A percentile compares a stretch with the other conserved stretches of the same genome.
Conservation (phyloP, 495 filamentous ascomycete genomes). For the Penicilliopsis zonata region DNA sequence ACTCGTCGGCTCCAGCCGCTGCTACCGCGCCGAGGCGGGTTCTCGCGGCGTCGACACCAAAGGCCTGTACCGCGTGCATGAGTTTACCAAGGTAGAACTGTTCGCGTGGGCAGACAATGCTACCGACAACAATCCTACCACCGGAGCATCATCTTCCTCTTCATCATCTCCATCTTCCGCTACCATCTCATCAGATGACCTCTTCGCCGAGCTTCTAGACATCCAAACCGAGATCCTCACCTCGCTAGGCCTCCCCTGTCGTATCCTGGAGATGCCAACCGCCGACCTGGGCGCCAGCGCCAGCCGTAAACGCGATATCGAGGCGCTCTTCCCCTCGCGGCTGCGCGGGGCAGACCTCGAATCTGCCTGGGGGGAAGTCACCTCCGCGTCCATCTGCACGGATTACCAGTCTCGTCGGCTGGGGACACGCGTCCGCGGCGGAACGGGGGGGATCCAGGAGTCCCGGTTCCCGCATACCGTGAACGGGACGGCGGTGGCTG, state of each 20-base stretch:
- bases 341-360: slow-evolving; percentile 39
- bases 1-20: slow-evolving; percentile 69
- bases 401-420: slow-evolving; percentile 87
- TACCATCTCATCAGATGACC: slow-evolving; percentile 27
- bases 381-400: slow-evolving; percentile 79
- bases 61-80: slow-evolving; percentile 95
- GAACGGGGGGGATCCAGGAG: slow-evolving; percentile 16
- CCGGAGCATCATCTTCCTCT: too few species aligned
- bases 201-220: slow-evolving; percentile 73
- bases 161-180: background rate
- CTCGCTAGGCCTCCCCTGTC: slow-evolving; percentile 68
- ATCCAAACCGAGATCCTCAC: slow-evolving; percentile 76
- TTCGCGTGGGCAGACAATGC: slow-evolving; percentile 65
- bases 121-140: too few species aligned
- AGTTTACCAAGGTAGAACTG: slow-evolving; percentile 97
- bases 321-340: slow-evolving; percentile 84
- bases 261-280: slow-evolving; percentile 85
- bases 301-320: slow-evolving; percentile 77
- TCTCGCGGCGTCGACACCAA: slow-evolving; percentile 81
- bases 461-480: slow-evolving; percentile 67
- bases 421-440: slow-evolving; percentile 51
- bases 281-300: slow-evolving; percentile 82
- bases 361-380: slow-evolving; percentile 89
- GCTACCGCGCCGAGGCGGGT: slow-evolving; percentile 91
- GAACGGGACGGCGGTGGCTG: slow-evolving; percentile 88